Percentiles rank a stretch among this genome's conserved stretches.
Conservation (phyloP, 805 yeast species). For the Sugiyamaella lignohabitans region DNA sequence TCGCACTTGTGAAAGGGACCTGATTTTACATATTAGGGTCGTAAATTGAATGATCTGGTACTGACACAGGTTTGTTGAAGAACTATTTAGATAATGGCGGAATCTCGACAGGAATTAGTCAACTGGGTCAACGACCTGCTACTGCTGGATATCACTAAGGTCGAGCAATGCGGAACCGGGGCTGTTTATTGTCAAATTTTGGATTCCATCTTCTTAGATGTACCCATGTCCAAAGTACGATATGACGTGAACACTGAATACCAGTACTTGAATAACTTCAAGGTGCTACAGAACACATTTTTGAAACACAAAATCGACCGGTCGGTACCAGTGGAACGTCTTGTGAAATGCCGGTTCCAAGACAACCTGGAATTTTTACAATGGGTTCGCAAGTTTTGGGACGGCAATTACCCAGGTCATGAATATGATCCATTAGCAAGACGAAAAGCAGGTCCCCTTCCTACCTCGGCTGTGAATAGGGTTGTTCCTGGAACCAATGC, state of each 20-base stretch:
- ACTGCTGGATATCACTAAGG: constrained; percentile 58
- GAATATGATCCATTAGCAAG: constrained; percentile 65
- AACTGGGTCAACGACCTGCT: constrained; percentile 77
- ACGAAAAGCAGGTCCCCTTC: constrained; percentile 34
- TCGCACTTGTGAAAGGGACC: too few relatives aligned
- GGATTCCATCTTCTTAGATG: constrained; percentile 76
- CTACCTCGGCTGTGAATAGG: too few relatives aligned
- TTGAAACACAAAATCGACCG: constrained; percentile 63
- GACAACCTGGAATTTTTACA: constrained; percentile 92
- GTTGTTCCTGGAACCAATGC: constrained; percentile 2
- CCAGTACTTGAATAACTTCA: constrained; percentile 74
- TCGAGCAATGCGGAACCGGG: constrained; percentile 94
- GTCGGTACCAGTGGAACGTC: constrained; percentile 69
- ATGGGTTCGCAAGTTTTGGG: constrained; percentile 84
- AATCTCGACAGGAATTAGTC: constrained; percentile 76
- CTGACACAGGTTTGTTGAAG: too few relatives aligned
- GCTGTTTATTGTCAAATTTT: constrained; percentile 90
- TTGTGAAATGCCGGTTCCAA: constrained; percentile 83
- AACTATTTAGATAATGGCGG: constrained; percentile 44
- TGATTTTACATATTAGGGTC: too few relatives aligned
- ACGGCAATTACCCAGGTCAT: constrained; percentile 59
- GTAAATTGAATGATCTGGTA: too few relatives aligned
- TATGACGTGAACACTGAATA: constrained; percentile 66
- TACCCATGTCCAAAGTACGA: constrained; percentile 73
- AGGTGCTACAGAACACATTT: constrained; percentile 78